phyloP scores from a whole-genome alignment of 2,329 filamentous ascomycete species.

The Tolypocladium amazonense region DNA sequence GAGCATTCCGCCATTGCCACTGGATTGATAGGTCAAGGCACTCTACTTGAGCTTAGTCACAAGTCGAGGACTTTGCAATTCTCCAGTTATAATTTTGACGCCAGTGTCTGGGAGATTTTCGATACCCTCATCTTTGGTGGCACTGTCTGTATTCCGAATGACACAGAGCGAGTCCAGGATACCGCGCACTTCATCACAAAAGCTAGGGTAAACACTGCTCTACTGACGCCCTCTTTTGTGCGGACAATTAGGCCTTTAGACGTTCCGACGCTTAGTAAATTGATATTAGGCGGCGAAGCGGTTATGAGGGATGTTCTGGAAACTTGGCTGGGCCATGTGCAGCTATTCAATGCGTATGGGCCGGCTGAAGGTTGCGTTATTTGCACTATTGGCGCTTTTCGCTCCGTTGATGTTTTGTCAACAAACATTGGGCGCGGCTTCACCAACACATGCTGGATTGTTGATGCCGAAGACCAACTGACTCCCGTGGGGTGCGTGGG shows the following conservation, averaged over 20 bases:
- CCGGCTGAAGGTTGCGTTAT: constrained; percentile 4
- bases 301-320: constrained; percentile 1
- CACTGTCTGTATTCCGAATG: not conserved
- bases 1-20: not conserved
- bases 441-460: not conserved
- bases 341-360: constrained; percentile 6
- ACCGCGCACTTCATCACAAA: constrained; percentile 2
- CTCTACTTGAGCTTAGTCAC: not conserved
- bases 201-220: constrained; percentile 1
- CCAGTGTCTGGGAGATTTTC: not conserved
- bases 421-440: not conserved
- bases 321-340: constrained; percentile 3
- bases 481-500: not conserved
- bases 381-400: not conserved
- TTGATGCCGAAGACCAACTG: not conserved
- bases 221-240: constrained; percentile 3
- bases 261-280: constrained; percentile 1
- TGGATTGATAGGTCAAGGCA: not conserved
- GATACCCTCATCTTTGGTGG: not conserved
- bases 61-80: not conserved
- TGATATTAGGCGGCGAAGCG: constrained; percentile 4
- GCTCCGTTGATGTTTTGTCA: not conserved
- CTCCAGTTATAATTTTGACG: not conserved
- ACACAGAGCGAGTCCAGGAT: constrained; percentile 1
- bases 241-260: constrained; percentile 1